These are phyloP conservation scores for Salmacisia buchloeana DNA, from an alignment of 1,284 basidiomycete genomes.

Conservation along the genomic window DNA sequence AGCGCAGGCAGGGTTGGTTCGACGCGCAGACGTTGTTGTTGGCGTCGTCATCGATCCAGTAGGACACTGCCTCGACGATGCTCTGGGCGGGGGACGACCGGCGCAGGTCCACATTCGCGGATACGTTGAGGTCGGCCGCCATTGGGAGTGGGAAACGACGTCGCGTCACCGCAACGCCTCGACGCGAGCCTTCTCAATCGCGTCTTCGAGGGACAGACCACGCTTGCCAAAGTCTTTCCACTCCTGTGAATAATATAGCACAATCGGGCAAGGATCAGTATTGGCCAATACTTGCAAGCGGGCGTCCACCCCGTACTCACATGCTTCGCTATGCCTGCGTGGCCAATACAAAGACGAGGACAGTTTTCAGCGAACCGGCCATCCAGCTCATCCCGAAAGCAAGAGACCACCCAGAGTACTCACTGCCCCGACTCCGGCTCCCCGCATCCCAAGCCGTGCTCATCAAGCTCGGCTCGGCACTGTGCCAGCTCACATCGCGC, in stretches of 20 bases:
- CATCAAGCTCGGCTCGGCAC: conserved; percentile 81
- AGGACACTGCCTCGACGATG: too few relatives aligned
- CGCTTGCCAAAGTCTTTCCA: conserved; percentile 84
- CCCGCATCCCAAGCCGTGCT: conserved; percentile 76
- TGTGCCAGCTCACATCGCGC: conserved; percentile 88
- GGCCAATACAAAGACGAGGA: not conserved
- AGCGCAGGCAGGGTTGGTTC: too few relatives aligned
- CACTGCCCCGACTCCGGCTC: conserved; percentile 31
- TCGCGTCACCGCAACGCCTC: conserved; percentile 8
- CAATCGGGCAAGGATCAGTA: not conserved
- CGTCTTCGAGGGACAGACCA: conserved; percentile 62
- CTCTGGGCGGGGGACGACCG: too few relatives aligned
- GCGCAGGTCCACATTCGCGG: too few relatives aligned
- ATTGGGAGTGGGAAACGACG: too few relatives aligned
- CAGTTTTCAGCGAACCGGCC: too few relatives aligned
- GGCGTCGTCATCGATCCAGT: too few relatives aligned
- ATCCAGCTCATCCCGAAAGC: conserved; percentile 55
- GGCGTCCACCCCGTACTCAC: not conserved
- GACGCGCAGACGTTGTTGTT: too few relatives aligned
- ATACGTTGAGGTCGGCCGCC: too few relatives aligned
- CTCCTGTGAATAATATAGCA: conserved; percentile 53
- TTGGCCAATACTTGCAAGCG: not conserved
- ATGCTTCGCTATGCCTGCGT: conserved; percentile 65
- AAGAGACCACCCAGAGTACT: conserved; percentile 23
- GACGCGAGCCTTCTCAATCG: conserved; percentile 11